Base-by-base conservation (phyloP, 208 protist species). In the Angomonas ambiguus region DNA sequence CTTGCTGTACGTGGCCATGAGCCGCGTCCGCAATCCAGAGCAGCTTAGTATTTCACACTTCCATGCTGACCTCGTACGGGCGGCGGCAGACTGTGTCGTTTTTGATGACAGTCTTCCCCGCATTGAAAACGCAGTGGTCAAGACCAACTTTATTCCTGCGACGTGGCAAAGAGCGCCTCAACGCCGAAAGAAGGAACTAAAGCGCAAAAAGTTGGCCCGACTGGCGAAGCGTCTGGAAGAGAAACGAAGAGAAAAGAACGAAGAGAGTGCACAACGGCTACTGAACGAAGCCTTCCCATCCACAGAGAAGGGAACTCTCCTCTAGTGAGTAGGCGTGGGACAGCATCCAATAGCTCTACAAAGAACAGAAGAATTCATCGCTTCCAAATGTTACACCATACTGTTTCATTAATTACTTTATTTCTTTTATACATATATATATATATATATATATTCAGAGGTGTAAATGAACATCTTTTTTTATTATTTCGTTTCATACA, bases 1-100 rank as follows among this genome's bases (percentile, higher is more conserved):
- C 55, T 72, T 96, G 22, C 76, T 96, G 33, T 96, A 96, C 71
- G 91, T 96, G 0, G 91, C 91, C 69, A 93, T 95, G 86, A 93
- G 84, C 66, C 86, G 89, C 56, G 89, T 95, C 67, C 75, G 85
- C 58, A 95, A 95, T 65, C 89, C 89, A 27, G 86, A 95, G 57
- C 89, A 95, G 83, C 79, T 95, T 13, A 88, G 80, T 62, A 87
- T 95, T 71, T 92, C 85, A 0, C 78, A 27, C 49, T 92, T 92
- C 64, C 71, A 80, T 42, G 72, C 62, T 16, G 42, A 67, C 6
- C 78, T 93, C 5, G 85, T 95, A 35, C 69, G 75, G 10, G 82
- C 76, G 18, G 83, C 82, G 0, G 65, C 85, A n/a, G 85, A 87
- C 49, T 91, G 82, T 51, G 60, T 93, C 0, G 55, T 92, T 0